Evolutionary conservation across 2,329 filamentous ascomycete species (phyloP).

Genomic region (Pseudopyrenochaeta lycopersici): DNA sequence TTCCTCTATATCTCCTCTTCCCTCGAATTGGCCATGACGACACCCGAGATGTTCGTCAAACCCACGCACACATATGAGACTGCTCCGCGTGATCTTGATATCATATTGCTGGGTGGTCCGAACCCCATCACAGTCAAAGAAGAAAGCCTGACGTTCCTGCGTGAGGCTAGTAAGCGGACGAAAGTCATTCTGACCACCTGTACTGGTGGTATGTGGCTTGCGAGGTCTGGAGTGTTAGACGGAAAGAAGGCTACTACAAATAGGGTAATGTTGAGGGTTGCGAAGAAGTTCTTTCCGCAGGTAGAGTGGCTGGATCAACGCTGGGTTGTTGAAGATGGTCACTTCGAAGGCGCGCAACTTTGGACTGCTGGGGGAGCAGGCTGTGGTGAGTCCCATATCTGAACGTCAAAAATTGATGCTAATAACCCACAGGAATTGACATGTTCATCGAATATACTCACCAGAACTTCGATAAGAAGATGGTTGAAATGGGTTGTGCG

Average conservation of each 20-base stretch:
- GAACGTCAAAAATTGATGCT: background rate
- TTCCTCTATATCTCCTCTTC: slow-evolving; percentile 52
- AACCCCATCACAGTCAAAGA: slow-evolving; percentile 40
- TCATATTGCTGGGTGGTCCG: slow-evolving; percentile 52
- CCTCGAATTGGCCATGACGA: slow-evolving; percentile 42
- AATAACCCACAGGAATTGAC: slow-evolving; percentile 27
- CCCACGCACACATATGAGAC: slow-evolving; percentile 53
- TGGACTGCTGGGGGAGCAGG: slow-evolving; percentile 53
- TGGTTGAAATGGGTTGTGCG: slow-evolving; percentile 21
- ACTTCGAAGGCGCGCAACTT: slow-evolving; percentile 44
- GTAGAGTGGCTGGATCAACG: slow-evolving; percentile 52
- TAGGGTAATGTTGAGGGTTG: slow-evolving; percentile 35
- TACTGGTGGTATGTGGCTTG: slow-evolving; percentile 52
- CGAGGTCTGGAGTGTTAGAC: slow-evolving; percentile 46
- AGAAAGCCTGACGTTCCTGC: slow-evolving; percentile 47
- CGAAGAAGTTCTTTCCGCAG: slow-evolving; percentile 40
- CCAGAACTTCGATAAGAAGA: slow-evolving; percentile 25
- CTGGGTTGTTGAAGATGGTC: slow-evolving; percentile 48
- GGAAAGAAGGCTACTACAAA: slow-evolving; percentile 54
- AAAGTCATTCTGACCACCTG: slow-evolving; percentile 52
- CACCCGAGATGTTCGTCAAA: slow-evolving; percentile 42
- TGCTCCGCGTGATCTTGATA: slow-evolving; percentile 54
- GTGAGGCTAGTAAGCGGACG: slow-evolving; percentile 48
- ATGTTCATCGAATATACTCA: slow-evolving; percentile 34
- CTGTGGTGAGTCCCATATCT: slow-evolving; percentile 37